Base-by-base conservation (phyloP, 441 rosid species). In the Gossypium trilobum region DNA sequence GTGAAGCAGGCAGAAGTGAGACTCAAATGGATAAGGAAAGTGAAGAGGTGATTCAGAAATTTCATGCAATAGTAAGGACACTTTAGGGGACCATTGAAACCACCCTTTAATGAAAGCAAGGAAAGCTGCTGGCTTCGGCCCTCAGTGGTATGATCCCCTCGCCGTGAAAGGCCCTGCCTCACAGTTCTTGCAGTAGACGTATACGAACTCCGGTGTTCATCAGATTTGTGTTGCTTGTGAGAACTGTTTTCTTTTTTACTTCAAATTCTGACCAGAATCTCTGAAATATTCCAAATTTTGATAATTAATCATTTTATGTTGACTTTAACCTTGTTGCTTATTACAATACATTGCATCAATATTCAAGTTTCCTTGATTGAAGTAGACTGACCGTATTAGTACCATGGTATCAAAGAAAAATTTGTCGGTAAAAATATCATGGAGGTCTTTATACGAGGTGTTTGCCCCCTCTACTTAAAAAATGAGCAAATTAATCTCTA, bases 1-100 rank as follows among this genome's bases (percentile, higher is more conserved):
- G 71, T 67, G 70, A 65, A 36, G 72, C 68, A 2, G 58, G 17
- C 52, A 78, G 75, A 65, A 72, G 10, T 51, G 75, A 52, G 76
- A 63, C n/a, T 36, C 27, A 71, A 11, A 20, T 8, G 25, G 84
- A 75, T 59, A 78, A 78, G 57, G 69, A 52, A 63, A 70, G 70
- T 13, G 88, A 84, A 66, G 80, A 81, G 84, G 80, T 85, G n/a
- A 84, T 91, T 56, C 67, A 64, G 52, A 87, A 86, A 80, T 93
- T 93, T 73, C 96, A 90, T 79, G 81, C 78, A 7, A 73, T 82
- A 17, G 96, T 89, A 20, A 86, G 87, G 76, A 85, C 82, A 89
- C 82, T 91, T 91, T 75, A 87, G 97, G 78, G 97, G 97, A 48
- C 97, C 94, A 20, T 77, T 91, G 81, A 94, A 94, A 82, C 99